Percentiles rank a stretch among this genome's conserved stretches.
Conservation (phyloP, 139 green algal species). For the Diplosphaera chodatii region DNA sequence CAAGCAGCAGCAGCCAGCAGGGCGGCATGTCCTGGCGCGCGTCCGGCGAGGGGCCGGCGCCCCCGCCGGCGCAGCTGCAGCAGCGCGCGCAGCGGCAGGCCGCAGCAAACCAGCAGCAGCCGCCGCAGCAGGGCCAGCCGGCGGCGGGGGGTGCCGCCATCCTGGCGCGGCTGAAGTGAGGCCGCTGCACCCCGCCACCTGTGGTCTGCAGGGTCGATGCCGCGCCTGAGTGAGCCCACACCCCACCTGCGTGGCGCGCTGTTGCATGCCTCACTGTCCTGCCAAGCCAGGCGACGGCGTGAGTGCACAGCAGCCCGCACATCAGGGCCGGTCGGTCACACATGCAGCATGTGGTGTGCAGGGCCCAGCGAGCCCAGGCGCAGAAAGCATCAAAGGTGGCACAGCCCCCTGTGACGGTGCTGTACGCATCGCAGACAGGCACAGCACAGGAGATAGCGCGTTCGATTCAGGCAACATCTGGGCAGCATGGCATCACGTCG, state of each 20-base stretch:
- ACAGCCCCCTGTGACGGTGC: conserved; percentile 36
- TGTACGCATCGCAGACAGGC: conserved; percentile 90
- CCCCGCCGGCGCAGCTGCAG: neutral
- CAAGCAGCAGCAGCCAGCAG: neutral
- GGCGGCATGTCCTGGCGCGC: neutral
- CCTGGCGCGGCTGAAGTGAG: conserved; percentile 39
- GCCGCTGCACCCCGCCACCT: no score
- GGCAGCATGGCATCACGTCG: conserved; percentile 34
- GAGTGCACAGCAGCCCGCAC: conserved; percentile 1
- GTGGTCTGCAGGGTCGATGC: no score
- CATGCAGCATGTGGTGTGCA: conserved; percentile 2
- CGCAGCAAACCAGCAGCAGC: neutral
- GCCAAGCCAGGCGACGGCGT: neutral
- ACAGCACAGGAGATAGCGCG: conserved; percentile 86
- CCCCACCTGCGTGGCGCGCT: neutral
- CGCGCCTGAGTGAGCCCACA: neutral
- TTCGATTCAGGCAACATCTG: conserved; percentile 70
- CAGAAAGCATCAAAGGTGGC: neutral
- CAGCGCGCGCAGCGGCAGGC: neutral
- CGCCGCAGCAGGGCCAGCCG: neutral
- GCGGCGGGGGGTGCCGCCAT: conserved; percentile 47
- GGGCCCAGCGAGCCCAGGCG: neutral
- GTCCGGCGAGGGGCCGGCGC: no score
- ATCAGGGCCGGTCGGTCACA: no score
- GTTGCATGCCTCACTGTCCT: no score